Evolutionary conservation across 2,329 filamentous ascomycete species (phyloP).

Genomic region (Lachnellula willkommii): DNA sequence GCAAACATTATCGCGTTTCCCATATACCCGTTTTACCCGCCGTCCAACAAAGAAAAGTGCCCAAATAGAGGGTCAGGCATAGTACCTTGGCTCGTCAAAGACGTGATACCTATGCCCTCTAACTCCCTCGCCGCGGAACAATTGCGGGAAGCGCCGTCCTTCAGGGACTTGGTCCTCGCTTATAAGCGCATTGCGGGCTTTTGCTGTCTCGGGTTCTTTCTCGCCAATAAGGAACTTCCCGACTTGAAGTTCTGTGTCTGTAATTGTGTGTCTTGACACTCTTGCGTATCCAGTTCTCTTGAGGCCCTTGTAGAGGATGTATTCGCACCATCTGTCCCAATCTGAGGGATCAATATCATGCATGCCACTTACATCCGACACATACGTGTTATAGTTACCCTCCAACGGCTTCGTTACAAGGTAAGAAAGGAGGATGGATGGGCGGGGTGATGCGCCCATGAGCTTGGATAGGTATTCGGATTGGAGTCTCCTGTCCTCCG

Average conservation of each 20-base stretch:
- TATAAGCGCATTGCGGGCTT: conserved; percentile 53
- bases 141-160: conserved; percentile 73
- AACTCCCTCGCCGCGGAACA: conserved; percentile 82
- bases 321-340: conserved; percentile 99
- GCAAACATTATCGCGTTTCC: background rate
- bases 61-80: conserved; percentile 16
- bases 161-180: conserved; percentile 69
- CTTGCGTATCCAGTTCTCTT: conserved; percentile 83
- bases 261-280: conserved; percentile 84
- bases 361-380: conserved; percentile 83
- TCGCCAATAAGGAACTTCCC: conserved; percentile 88
- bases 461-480: conserved; percentile 77
- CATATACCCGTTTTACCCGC: background rate
- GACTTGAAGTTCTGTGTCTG: conserved; percentile 93
- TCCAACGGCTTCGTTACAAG: conserved; percentile 84
- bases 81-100: conserved; percentile 85
- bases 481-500: conserved; percentile 83
- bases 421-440: conserved; percentile 82
- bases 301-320: conserved; percentile 90
- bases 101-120: conserved; percentile 91
- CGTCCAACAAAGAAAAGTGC: background rate
- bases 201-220: conserved; percentile 53
- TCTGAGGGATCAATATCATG: conserved; percentile 87
- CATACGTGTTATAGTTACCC: conserved; percentile 96
- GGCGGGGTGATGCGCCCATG: conserved; percentile 78